phyloP scores from a whole-genome alignment of 345 rosid genomes.

The Ceriops decandra region DNA sequence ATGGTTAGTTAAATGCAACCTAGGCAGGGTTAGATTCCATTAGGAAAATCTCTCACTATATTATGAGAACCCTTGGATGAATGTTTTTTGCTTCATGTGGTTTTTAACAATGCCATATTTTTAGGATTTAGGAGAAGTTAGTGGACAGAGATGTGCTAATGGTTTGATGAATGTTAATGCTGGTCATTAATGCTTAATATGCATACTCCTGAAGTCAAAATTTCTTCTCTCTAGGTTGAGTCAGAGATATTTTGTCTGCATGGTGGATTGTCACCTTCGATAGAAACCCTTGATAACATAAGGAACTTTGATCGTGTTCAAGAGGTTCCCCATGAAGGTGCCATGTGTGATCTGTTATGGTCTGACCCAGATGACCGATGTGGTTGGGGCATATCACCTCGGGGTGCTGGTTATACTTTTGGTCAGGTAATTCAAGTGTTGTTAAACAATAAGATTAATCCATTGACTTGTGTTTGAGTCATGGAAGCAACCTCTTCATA shows the following conservation, averaged over 20 bases:
- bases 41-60: neutral
- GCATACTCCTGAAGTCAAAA: too few species aligned
- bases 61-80: neutral
- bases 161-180: too few species aligned
- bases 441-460: neutral
- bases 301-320: constrained; percentile 90
- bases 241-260: constrained; percentile 92
- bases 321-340: constrained; percentile 98
- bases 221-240: constrained; percentile 63
- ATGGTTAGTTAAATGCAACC: too few species aligned
- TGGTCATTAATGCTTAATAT: too few species aligned
- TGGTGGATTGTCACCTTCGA: constrained; percentile 92
- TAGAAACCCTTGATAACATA: constrained; percentile 86
- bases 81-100: neutral
- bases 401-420: constrained; percentile 96
- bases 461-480: too few species aligned
- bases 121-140: too few species aligned
- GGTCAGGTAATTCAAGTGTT: constrained; percentile 61
- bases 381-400: constrained; percentile 97
- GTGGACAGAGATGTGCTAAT: too few species aligned
- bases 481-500: too few species aligned
- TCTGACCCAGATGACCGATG: constrained; percentile 96
- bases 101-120: neutral
- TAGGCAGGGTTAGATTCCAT: too few species aligned
- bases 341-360: constrained; percentile 97